These are phyloP conservation scores for Ceratobasidium theobromae DNA, from an alignment of 1,284 basidiomycete genomes.

Conservation along the genomic window DNA sequence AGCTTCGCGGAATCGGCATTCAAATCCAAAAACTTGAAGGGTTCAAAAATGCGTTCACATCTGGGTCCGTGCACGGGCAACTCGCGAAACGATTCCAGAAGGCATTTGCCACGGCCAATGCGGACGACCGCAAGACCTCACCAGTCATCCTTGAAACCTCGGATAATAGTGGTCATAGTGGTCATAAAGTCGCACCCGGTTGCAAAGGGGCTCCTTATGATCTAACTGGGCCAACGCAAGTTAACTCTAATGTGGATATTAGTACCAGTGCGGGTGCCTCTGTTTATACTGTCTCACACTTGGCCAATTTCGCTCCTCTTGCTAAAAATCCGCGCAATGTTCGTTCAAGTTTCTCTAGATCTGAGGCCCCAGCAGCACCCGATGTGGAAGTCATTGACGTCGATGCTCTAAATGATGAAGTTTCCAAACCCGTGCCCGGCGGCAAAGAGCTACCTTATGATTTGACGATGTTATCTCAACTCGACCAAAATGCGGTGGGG, in stretches of 20 bases:
- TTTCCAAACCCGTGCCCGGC: background rate
- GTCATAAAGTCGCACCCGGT: background rate
- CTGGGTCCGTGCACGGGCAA: constrained; percentile 50
- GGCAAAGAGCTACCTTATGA: background rate
- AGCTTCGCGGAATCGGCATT: constrained; percentile 91
- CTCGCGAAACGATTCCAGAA: constrained; percentile 55
- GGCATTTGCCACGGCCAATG: constrained; percentile 30
- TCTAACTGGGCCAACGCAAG: background rate
- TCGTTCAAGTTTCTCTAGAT: too few relatives aligned
- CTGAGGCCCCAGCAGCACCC: background rate
- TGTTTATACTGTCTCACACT: too few relatives aligned
- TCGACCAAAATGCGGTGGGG: background rate
- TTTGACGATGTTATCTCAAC: constrained; percentile 24
- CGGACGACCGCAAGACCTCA: too few relatives aligned
- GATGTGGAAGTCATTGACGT: background rate
- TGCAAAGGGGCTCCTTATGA: background rate
- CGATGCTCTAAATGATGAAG: constrained; percentile 33
- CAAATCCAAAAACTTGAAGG: constrained; percentile 87
- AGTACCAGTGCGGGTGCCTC: too few relatives aligned
- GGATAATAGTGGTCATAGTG: too few relatives aligned
- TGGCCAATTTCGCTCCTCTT: too few relatives aligned
- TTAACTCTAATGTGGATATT: background rate
- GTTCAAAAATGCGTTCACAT: constrained; percentile 38
- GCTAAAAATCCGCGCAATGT: too few relatives aligned
- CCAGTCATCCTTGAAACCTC: too few relatives aligned